Conservation (phyloP, 2,329 filamentous ascomycete genomes). For the Fusarium sp. region DNA sequence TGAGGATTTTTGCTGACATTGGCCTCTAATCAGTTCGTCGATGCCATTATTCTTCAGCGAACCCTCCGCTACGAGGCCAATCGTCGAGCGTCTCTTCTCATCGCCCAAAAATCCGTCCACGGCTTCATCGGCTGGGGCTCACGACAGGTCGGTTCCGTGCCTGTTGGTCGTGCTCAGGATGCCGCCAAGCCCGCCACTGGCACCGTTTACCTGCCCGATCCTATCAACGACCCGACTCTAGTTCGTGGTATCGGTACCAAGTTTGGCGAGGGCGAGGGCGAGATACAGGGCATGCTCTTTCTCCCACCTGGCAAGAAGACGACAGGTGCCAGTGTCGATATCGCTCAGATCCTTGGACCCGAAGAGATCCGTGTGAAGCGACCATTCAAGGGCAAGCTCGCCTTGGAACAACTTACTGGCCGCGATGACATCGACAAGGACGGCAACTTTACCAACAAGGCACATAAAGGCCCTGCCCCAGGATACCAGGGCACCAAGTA, state of each 20-base stretch:
- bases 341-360: conserved; percentile 81
- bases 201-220: conserved; percentile 89
- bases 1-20: conserved; percentile 16
- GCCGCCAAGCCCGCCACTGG: conserved; percentile 83
- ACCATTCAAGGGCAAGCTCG: conserved; percentile 81
- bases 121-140: conserved; percentile 93
- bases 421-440: conserved; percentile 77
- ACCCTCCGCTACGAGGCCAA: conserved; percentile 87
- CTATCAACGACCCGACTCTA: conserved; percentile 84
- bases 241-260: conserved; percentile 83
- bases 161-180: conserved; percentile 94
- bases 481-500: conserved; percentile 83
- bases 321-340: conserved; percentile 83
- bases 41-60: conserved; percentile 92
- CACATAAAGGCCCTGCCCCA: conserved; percentile 64
- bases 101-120: conserved; percentile 95
- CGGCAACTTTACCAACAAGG: conserved; percentile 70
- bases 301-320: conserved; percentile 84
- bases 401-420: conserved; percentile 85
- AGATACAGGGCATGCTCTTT: conserved; percentile 86
- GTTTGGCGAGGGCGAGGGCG: conserved; percentile 78
- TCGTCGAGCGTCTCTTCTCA: conserved; percentile 90
- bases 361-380: conserved; percentile 90
- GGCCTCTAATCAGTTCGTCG: conserved; percentile 79
- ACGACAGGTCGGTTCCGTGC: conserved; percentile 85